These are phyloP conservation scores for Ophiorrhiza pumila DNA, from an alignment of 257 asterid species.

Conservation along the genomic window DNA sequence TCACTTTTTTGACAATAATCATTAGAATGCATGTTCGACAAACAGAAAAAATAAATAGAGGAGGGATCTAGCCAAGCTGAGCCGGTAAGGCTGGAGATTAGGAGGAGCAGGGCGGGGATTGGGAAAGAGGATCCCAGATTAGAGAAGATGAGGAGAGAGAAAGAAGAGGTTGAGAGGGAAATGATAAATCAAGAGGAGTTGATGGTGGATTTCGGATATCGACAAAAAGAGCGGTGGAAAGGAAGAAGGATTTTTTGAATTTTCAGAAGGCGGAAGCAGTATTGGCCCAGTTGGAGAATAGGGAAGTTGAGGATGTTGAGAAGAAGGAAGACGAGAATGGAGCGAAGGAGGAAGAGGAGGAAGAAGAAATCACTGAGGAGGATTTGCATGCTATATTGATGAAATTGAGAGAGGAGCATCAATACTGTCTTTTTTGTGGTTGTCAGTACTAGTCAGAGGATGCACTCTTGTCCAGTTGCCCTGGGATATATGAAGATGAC, in stretches of 20 bases:
- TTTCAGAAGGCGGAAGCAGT: constrained; percentile 80
- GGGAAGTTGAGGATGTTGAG: constrained; percentile 62
- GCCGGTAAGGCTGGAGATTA: constrained; percentile 72
- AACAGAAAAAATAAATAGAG: too few relatives aligned
- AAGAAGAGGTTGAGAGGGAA: constrained; percentile 42
- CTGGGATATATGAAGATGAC: constrained; percentile 80
- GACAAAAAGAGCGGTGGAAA: constrained; percentile 80
- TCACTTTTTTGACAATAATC: too few relatives aligned
- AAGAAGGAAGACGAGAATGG: constrained; percentile 53
- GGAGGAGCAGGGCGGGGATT: constrained; percentile 84
- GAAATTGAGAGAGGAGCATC: constrained; percentile 72
- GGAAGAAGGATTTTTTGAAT: constrained; percentile 59
- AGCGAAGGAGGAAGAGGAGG: constrained; percentile 48
- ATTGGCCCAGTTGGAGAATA: constrained; percentile 83
- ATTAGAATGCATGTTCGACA: too few relatives aligned
- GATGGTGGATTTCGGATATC: constrained; percentile 71
- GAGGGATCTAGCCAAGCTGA: constrained; percentile 76
- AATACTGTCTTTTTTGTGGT: constrained; percentile 88
- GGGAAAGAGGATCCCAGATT: constrained; percentile 70
- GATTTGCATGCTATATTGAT: constrained; percentile 59
- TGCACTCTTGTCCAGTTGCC: constrained; percentile 56
- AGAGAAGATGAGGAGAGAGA: constrained; percentile 63
- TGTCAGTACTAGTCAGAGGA: constrained; percentile 82
- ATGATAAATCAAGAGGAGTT: constrained; percentile 50
- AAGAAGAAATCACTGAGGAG: constrained; percentile 74